Evolutionary conservation across 1,284 basidiomycete genomes (phyloP).

Genomic region (Pholiota adiposa): DNA sequence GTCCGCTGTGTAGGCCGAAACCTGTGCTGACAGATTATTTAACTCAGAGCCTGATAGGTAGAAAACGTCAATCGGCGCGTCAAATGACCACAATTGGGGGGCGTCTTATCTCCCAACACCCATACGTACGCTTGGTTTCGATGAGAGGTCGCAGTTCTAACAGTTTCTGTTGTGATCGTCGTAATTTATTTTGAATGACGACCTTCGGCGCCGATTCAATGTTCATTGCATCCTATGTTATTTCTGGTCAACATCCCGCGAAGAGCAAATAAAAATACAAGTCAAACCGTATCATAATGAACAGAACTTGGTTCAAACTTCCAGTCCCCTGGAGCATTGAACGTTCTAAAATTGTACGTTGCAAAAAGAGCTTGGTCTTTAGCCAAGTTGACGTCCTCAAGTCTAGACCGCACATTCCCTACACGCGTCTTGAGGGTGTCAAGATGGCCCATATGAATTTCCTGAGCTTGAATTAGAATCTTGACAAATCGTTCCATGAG

Average conservation of each 20-base stretch:
- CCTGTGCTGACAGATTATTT: constrained; percentile 52
- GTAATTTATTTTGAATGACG: constrained; percentile 79
- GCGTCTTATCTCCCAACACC: not conserved
- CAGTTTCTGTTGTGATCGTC: constrained; percentile 58
- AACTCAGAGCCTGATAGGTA: constrained; percentile 55
- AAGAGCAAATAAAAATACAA: constrained; percentile 8
- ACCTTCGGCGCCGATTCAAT: constrained; percentile 72
- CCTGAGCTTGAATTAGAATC: constrained; percentile 61
- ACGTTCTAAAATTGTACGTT: constrained; percentile 69
- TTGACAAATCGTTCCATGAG: constrained; percentile 58
- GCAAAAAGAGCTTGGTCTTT: constrained; percentile 75
- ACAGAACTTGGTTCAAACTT: constrained; percentile 74
- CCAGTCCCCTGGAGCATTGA: constrained; percentile 67
- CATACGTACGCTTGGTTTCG: constrained; percentile 60
- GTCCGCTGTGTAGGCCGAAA: constrained; percentile 57
- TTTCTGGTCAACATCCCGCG: not conserved
- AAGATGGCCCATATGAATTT: constrained; percentile 60
- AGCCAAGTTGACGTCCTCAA: constrained; percentile 54
- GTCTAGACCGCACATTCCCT: constrained; percentile 45
- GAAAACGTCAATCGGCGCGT: constrained; percentile 8
- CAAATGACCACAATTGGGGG: not conserved
- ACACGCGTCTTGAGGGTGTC: constrained; percentile 57
- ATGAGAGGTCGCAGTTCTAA: constrained; percentile 62
- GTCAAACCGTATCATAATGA: constrained; percentile 73
- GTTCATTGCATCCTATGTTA: constrained; percentile 59